phyloP scores from a whole-genome alignment of 2,329 filamentous ascomycete genomes.

The Aspergillus udagawae region DNA sequence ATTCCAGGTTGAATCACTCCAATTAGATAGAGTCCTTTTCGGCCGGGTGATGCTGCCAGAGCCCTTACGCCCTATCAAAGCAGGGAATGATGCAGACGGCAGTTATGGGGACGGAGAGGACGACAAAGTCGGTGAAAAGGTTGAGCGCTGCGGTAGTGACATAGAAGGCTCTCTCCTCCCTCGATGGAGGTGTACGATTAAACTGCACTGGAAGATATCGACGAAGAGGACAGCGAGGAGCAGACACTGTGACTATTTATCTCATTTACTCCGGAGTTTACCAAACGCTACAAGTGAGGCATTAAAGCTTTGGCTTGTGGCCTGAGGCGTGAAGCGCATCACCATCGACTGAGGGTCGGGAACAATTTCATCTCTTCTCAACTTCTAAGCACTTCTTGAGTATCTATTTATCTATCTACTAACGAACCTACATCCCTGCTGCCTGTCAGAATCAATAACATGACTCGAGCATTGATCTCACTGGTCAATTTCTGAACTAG shows the following conservation, averaged over 20 bases:
- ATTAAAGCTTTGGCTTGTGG: no score
- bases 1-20: not conserved
- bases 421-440: not conserved
- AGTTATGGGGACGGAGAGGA: constrained; percentile 29
- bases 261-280: no score
- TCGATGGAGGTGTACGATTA: constrained; percentile 16
- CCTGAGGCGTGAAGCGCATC: not conserved
- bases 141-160: constrained; percentile 23
- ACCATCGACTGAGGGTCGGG: not conserved
- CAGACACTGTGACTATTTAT: constrained; percentile 1
- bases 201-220: constrained; percentile 29
- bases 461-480: not conserved
- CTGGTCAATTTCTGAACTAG: not conserved
- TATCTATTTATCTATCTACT: no score
- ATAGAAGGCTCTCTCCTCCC: constrained; percentile 23
- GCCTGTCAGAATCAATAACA: not conserved
- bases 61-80: constrained; percentile 23
- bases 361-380: not conserved
- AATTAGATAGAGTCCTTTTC: not conserved
- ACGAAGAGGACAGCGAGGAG: constrained; percentile 23
- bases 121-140: constrained; percentile 29
- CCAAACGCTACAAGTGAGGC: no score
- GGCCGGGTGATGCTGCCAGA: not conserved
- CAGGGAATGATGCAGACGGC: constrained; percentile 27
- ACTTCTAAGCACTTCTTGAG: not conserved